Evolutionary conservation across 78 protist species (phyloP), one percentile per base, ranked within the genome.

Genomic region (Mantamonas sphyraenae): DNA sequence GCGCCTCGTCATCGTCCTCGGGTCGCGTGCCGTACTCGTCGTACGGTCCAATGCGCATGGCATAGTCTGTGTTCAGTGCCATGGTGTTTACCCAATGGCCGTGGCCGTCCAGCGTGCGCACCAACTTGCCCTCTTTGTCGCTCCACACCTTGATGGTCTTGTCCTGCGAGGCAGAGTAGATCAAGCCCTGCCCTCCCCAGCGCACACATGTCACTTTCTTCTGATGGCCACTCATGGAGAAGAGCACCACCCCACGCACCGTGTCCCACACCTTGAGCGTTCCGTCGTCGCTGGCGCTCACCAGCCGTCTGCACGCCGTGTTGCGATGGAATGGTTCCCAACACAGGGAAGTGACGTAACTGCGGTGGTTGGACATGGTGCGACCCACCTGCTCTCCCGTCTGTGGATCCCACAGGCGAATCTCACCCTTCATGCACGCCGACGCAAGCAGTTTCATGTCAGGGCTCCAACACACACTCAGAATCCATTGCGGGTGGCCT

Each of bases 11-110:
- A 24, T 53, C 24, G 4, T n/a, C n/a, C n/a, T n/a, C n/a, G n/a
- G n/a, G n/a, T n/a, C n/a, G n/a, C n/a, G n/a, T n/a, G n/a, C n/a
- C n/a, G n/a, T n/a, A n/a, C n/a, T n/a, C n/a, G n/a, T n/a, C 4
- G 73, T 83, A 77, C 33, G 92, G 80, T 0, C 98, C 97, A 2
- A 85, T 73, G 17, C 98, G 31, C 17, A 90, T 38, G 63, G 77
- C 93, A 28, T 74, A 87, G 74, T 94, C 99, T 5, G 97, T 91
- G 86, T 63, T 80, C 62, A 97, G 77, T 3, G 97, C 87, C 20
- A 97, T 10, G 65, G 78, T 53, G 68, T 97, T 97, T 55, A 97
- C 98, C 98, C 99, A 96, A 76, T 97, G 99, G 2, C 88, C 98
- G 56, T 97, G 99, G 2, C 96, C 98, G 19, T 77, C 88, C 28